Evolutionary conservation across 2,329 filamentous ascomycete genomes (phyloP).

Genomic region (Penicillium fuscoglaucum): DNA sequence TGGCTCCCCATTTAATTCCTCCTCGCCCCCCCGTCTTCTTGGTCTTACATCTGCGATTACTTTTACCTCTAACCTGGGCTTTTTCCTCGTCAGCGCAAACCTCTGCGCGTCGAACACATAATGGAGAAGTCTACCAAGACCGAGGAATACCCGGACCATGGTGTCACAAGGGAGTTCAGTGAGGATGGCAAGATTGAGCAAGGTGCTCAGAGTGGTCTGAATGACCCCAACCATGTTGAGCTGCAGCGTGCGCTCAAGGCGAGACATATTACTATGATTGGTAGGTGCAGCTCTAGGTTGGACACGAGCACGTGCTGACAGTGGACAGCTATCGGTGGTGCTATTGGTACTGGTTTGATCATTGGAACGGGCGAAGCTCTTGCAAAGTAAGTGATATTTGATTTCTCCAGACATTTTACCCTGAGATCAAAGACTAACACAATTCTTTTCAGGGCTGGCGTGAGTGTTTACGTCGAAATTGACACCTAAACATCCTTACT

Average conservation of each 20-base stretch:
- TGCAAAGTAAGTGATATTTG: conserved; percentile 32
- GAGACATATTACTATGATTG: conserved; percentile 47
- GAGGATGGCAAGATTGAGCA: conserved; percentile 25
- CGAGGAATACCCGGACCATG: conserved; percentile 23
- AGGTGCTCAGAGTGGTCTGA: conserved; percentile 18
- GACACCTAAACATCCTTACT: neutral
- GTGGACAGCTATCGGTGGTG: conserved; percentile 41
- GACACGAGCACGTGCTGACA: conserved; percentile 10
- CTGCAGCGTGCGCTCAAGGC: conserved; percentile 47
- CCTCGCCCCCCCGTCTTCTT: neutral
- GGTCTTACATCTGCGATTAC: neutral
- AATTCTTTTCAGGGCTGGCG: conserved; percentile 34
- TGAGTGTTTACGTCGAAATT: conserved; percentile 25
- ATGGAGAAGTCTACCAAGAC: conserved; percentile 15
- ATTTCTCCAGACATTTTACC: neutral
- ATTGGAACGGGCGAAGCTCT: conserved; percentile 43
- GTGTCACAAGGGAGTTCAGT: conserved; percentile 22
- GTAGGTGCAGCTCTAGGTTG: conserved; percentile 16
- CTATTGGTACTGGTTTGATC: conserved; percentile 46
- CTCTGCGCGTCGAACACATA: neutral
- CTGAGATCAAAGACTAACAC: conserved; percentile 14
- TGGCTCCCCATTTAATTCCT: neutral
- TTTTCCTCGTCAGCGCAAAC: neutral
- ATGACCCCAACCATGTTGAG: conserved; percentile 31
- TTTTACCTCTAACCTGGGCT: neutral